phyloP scores from a whole-genome alignment of 768 basidiomycete species.

The Gymnopilus dilepis region DNA sequence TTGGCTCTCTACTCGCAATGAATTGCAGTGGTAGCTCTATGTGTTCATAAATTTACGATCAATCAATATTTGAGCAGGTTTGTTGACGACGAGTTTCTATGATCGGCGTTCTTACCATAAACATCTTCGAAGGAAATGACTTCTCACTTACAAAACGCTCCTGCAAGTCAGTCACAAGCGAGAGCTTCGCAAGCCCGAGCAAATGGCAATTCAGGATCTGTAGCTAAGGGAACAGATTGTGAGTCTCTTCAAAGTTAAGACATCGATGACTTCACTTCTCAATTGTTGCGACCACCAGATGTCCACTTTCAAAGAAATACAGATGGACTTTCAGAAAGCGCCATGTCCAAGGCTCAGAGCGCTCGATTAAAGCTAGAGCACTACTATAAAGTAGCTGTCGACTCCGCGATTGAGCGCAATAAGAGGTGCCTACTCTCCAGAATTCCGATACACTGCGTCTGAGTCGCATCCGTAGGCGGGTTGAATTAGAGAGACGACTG shows the following conservation, averaged over 20 bases:
- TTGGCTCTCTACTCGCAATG: too few relatives aligned
- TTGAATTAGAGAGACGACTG: constrained; percentile 84
- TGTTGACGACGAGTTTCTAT: too few relatives aligned
- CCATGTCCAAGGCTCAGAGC: constrained; percentile 82
- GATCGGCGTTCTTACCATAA: background rate
- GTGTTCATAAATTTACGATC: too few relatives aligned
- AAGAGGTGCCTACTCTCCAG: constrained; percentile 59
- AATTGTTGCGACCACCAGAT: constrained; percentile 47
- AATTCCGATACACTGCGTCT: background rate
- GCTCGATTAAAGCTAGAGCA: constrained; percentile 97
- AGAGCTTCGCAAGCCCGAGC: constrained; percentile 4
- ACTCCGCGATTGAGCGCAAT: constrained; percentile 93
- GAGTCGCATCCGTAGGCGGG: constrained; percentile 58
- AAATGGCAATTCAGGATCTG: constrained; percentile 15
- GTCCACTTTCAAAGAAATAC: constrained; percentile 91
- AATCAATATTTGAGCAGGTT: too few relatives aligned
- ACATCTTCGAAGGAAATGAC: background rate
- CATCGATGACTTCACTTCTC: background rate
- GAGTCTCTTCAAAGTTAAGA: constrained; percentile 18
- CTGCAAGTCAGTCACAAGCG: constrained; percentile 20
- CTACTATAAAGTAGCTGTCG: constrained; percentile 96
- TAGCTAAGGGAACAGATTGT: constrained; percentile 41
- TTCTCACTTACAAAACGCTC: constrained; percentile 9
- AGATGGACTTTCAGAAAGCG: constrained; percentile 77
- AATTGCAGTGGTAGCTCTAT: too few relatives aligned